Evolutionary conservation across 352 stramenopile species (phyloP).

Genomic region (Pseudoperonospora humuli): DNA sequence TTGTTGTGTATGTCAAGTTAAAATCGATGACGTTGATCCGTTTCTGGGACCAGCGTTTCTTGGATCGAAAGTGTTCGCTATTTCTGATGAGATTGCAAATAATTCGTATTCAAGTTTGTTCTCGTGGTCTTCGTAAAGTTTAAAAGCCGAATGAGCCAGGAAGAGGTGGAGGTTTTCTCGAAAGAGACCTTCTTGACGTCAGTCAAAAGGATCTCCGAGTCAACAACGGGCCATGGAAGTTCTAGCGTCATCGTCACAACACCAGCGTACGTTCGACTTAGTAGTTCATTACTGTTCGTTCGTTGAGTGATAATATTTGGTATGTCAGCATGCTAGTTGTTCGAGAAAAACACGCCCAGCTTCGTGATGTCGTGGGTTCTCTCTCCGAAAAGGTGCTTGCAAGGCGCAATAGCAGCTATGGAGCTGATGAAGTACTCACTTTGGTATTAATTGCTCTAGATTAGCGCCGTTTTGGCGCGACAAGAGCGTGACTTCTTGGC

Average conservation of each 20-base stretch:
- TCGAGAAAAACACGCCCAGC: slow-evolving; percentile 68
- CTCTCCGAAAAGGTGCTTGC: slow-evolving; percentile 60
- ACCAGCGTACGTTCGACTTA: slow-evolving; percentile 25
- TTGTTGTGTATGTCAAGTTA: too few species aligned
- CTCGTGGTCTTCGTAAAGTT: too few species aligned
- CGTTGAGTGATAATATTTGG: too few species aligned
- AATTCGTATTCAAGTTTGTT: too few species aligned
- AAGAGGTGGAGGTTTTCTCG: slow-evolving; percentile 55
- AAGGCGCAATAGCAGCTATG: neutral
- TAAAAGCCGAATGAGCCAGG: slow-evolving; percentile 53
- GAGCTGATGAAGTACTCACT: neutral
- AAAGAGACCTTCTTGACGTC: slow-evolving; percentile 77
- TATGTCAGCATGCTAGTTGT: slow-evolving; percentile 62
- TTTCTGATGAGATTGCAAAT: too few species aligned
- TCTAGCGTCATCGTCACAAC: slow-evolving; percentile 26
- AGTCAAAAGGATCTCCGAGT: slow-evolving; percentile 37
- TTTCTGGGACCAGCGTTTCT: too few species aligned
- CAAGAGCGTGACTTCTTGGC: slow-evolving; percentile 91
- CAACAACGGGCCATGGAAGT: slow-evolving; percentile 8
- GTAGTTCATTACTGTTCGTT: neutral
- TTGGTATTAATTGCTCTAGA: slow-evolving; percentile 10
- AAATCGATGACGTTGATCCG: too few species aligned
- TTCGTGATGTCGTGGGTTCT: slow-evolving; percentile 72
- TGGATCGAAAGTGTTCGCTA: too few species aligned
- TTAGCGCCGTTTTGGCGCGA: slow-evolving; percentile 82